Base-by-base conservation (phyloP, 78 protist species). In the Acrasis kona region DNA sequence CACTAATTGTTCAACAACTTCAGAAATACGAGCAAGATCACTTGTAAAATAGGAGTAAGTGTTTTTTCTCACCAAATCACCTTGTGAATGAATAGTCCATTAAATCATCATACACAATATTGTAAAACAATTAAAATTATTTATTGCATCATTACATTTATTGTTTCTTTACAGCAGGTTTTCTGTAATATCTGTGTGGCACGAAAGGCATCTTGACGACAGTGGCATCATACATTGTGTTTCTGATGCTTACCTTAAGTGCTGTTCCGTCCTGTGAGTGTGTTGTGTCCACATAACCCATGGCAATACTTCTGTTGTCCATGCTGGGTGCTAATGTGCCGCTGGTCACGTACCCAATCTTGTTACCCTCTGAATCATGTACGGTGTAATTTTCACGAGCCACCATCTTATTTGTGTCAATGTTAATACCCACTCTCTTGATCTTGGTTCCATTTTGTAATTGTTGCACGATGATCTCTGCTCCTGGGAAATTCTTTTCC, bases 401-500 rank as follows among this genome's bases (percentile, higher is more conserved):
- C 95, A n/a, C n/a, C n/a, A n/a, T n/a, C n/a, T n/a, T n/a, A 7
- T 95, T 69, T 39, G 97, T 96, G 6, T 38, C 28, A 5, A 72
- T 31, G 28, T 82, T 12, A 41, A 91, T 4, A 34, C 97, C 96
- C 31, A 85, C 89, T 36, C 97, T 76, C 76, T 68, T 84, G 29
- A 69, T 41, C 50, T 37, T 2, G 10, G 39, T 75, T 39, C 86
- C 93, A 28, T 69, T 40, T 42, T 76, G 65, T n/a, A 92, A 27
- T 79, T 95, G 96, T 27, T 29, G 4, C 65, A 83, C 80, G 71
- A 95, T 87, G 40, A 50, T 35, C 2, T 78, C 70, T 6, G 77
- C 79, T 37, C 99, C 99, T 57, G 88, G 39, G 89, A 95, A 96
- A n/a, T 94, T 95, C 41, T 93, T 94, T 58, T 77, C 85, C 27